Conservation (phyloP, 768 basidiomycete species). For the Termitomyces heimii region DNA sequence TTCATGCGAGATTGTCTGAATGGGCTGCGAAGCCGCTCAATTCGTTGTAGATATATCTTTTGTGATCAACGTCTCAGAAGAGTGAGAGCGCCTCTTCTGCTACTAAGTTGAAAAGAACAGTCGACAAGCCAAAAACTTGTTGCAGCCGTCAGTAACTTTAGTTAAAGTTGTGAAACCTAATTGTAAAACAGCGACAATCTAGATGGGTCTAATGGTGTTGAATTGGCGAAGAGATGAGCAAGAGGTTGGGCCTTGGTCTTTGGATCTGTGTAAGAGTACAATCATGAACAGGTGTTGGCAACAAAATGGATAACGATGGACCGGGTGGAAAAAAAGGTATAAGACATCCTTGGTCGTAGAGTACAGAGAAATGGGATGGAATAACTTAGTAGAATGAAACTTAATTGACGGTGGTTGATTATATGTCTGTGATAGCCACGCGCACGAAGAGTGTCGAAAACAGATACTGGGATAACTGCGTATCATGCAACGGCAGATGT, state of each 20-base stretch:
- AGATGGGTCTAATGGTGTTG: neutral
- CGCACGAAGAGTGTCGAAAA: conserved; percentile 91
- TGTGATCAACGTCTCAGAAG: no score
- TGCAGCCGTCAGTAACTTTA: neutral
- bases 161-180: neutral
- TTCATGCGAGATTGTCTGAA: no score
- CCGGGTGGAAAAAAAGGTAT: neutral
- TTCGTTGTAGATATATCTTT: no score
- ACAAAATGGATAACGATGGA: neutral
- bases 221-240: neutral
- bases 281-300: neutral
- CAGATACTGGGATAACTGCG: conserved; percentile 81
- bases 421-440: conserved; percentile 38
- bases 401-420: neutral
- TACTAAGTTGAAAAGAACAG: neutral
- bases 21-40: no score
- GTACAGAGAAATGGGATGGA: neutral
- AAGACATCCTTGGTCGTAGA: neutral
- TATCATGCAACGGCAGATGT: conserved; percentile 90
- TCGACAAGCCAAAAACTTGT: neutral
- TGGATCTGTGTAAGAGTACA: neutral
- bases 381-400: neutral
- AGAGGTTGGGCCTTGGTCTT: neutral
- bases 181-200: neutral
- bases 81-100: no score